Evolutionary conservation across 257 asterid species (phyloP).

Genomic region (Primulina tabacum): DNA sequence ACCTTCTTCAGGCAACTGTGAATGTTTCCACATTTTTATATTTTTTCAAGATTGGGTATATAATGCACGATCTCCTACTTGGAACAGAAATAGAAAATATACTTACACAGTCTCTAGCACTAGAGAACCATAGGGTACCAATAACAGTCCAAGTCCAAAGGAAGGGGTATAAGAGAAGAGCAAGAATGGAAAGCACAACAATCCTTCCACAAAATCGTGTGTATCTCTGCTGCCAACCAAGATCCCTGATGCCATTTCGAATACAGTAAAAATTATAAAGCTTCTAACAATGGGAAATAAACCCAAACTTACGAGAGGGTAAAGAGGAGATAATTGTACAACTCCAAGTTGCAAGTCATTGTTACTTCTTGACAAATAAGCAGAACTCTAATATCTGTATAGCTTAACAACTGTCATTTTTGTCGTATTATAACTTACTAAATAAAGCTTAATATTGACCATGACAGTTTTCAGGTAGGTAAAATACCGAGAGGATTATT

Average conservation of each 20-base stretch:
- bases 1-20: slow-evolving; percentile 93
- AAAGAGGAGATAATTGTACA: not conserved
- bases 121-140: slow-evolving; percentile 87
- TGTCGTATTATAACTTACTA: not conserved
- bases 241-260: slow-evolving; percentile 53
- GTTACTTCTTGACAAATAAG: slow-evolving; percentile 13
- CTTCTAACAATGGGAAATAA: not conserved
- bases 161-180: slow-evolving; percentile 75
- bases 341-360: not conserved
- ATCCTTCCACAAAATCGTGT: slow-evolving; percentile 84
- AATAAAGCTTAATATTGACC: not conserved
- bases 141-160: slow-evolving; percentile 82
- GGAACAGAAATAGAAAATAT: slow-evolving; percentile 12
- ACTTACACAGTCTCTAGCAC: slow-evolving; percentile 75
- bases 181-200: slow-evolving; percentile 76
- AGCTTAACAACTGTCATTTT: not conserved
- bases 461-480: slow-evolving; percentile 3
- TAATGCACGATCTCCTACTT: not conserved
- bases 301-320: not conserved
- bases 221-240: slow-evolving; percentile 88
- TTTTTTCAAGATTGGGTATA: slow-evolving; percentile 23
- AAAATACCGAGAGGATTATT: not conserved
- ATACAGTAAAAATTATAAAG: slow-evolving; percentile 2
- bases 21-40: slow-evolving; percentile 18
- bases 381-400: not conserved